Evolutionary conservation across 768 basidiomycete species (phyloP).

Genomic region (Tulasnella sp.): DNA sequence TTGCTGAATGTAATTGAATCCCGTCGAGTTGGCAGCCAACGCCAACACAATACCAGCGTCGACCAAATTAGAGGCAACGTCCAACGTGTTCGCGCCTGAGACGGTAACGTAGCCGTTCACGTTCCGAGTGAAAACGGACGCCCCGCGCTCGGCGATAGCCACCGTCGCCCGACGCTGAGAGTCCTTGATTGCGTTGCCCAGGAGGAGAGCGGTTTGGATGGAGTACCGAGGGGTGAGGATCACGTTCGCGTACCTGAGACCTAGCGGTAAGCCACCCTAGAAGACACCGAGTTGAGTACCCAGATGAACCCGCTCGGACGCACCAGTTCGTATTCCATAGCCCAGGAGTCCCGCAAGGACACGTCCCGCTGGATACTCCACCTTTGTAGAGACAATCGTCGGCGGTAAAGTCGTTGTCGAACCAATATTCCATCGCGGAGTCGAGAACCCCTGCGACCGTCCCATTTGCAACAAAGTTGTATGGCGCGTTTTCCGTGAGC

Average conservation of each 20-base stretch:
- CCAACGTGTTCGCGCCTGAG: conserved; percentile 15
- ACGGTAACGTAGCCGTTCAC: not conserved
- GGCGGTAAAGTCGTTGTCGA: conserved; percentile 13
- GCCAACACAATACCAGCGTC: not conserved
- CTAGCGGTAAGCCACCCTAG: not conserved
- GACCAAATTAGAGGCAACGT: conserved; percentile 12
- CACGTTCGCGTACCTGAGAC: not conserved
- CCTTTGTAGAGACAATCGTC: conserved; percentile 8
- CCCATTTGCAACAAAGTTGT: not conserved
- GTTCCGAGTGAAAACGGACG: not conserved
- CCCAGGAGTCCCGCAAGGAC: conserved; percentile 13
- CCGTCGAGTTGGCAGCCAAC: conserved; percentile 22
- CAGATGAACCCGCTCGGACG: not conserved
- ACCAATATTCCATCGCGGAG: conserved; percentile 13
- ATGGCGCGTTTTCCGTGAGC: not conserved
- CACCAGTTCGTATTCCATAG: conserved; percentile 9
- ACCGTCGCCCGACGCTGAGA: conserved; percentile 4
- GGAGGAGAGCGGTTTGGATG: conserved; percentile 10
- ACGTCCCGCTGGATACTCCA: not conserved
- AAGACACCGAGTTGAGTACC: not conserved
- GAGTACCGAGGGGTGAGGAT: conserved; percentile 14
- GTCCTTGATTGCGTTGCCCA: not conserved
- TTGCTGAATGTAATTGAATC: conserved; percentile 31
- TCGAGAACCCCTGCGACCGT: not conserved
- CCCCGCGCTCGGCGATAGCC: not conserved